Percentiles rank a stretch among this genome's conserved stretches.
phyloP scores from a whole-genome alignment of 768 basidiomycete genomes.

The Tylopilus intermedius region DNA sequence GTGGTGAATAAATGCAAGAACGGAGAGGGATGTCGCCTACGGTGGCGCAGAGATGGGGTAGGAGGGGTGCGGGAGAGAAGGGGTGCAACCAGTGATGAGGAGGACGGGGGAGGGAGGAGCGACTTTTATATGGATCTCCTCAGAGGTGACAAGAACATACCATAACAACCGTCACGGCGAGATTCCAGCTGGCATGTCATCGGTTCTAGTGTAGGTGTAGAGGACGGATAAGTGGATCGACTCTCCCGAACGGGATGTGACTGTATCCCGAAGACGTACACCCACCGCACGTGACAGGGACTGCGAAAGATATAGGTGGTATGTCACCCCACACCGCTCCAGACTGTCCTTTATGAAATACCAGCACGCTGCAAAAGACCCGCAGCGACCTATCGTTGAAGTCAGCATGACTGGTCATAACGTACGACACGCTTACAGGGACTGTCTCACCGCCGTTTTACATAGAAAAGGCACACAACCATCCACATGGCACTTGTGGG shows the following conservation, averaged over 20 bases:
- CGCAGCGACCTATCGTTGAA: conserved; percentile 22
- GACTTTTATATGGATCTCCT: conserved; percentile 27
- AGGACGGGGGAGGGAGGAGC: not conserved
- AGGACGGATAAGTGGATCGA: conserved; percentile 14
- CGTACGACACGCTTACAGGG: not conserved
- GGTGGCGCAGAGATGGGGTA: not conserved
- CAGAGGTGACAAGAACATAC: conserved; percentile 33
- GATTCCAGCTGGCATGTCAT: conserved; percentile 23
- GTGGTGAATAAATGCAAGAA: conserved; percentile 5
- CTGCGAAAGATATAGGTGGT: not conserved
- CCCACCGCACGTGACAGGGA: conserved; percentile 22
- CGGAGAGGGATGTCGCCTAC: conserved; percentile 2
- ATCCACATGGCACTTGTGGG: conserved; percentile 19
- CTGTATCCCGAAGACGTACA: conserved; percentile 14
- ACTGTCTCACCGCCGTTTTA: conserved; percentile 3
- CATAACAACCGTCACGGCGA: conserved; percentile 26
- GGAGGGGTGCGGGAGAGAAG: not conserved
- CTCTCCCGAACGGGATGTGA: conserved; percentile 18
- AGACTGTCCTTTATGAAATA: conserved; percentile 8
- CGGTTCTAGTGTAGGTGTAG: not conserved
- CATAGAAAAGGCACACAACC: conserved; percentile 12
- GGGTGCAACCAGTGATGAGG: conserved; percentile 8
- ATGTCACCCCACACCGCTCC: conserved; percentile 9
- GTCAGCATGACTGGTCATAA: not conserved
- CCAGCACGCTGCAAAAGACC: conserved; percentile 1